These are phyloP conservation scores for Candida incommunis DNA, from an alignment of 805 yeast species.

Conservation along the genomic window DNA sequence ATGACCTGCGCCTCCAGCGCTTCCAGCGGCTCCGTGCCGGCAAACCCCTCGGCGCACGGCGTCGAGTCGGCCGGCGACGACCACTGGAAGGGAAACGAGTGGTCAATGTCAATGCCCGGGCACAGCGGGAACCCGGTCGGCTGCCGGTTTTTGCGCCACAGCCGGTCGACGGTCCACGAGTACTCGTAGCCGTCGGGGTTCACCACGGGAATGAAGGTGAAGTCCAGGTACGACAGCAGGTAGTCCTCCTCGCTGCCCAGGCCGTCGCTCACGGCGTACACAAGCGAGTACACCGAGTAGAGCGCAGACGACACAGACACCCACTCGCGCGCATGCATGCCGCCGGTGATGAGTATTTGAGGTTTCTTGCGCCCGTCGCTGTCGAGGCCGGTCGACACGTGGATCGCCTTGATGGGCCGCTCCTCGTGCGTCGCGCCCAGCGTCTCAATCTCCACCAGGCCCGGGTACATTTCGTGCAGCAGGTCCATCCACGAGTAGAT, in stretches of 20 bases:
- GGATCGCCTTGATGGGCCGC: constrained; percentile 52
- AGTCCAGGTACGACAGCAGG: constrained; percentile 27
- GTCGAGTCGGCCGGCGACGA: constrained; percentile 34
- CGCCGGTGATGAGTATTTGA: constrained; percentile 47
- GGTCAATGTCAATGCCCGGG: constrained; percentile 77
- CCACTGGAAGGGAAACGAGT: constrained; percentile 64
- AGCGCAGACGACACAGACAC: constrained; percentile 57
- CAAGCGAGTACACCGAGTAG: constrained; percentile 35
- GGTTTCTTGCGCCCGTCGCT: no score
- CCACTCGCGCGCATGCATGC: constrained; percentile 89
- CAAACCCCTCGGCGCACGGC: constrained; percentile 74
- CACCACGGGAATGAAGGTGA: constrained; percentile 65
- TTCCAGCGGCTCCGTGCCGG: constrained; percentile 63
- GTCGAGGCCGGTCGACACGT: constrained; percentile 26
- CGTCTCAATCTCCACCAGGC: constrained; percentile 44
- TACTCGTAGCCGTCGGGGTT: constrained; percentile 88
- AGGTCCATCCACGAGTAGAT: constrained; percentile 62
- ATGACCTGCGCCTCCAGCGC: constrained; percentile 36
- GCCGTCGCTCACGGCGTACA: constrained; percentile 11
- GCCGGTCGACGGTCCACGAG: constrained; percentile 65
- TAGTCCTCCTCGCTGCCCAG: background rate
- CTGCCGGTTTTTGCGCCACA: constrained; percentile 86
- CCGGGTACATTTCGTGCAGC: constrained; percentile 47
- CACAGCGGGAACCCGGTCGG: constrained; percentile 53
- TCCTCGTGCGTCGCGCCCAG: constrained; percentile 71